Evolutionary conservation across 768 basidiomycete genomes (phyloP), one percentile per base, ranked within the genome.

Genomic region (Agaricus subrufescens): DNA sequence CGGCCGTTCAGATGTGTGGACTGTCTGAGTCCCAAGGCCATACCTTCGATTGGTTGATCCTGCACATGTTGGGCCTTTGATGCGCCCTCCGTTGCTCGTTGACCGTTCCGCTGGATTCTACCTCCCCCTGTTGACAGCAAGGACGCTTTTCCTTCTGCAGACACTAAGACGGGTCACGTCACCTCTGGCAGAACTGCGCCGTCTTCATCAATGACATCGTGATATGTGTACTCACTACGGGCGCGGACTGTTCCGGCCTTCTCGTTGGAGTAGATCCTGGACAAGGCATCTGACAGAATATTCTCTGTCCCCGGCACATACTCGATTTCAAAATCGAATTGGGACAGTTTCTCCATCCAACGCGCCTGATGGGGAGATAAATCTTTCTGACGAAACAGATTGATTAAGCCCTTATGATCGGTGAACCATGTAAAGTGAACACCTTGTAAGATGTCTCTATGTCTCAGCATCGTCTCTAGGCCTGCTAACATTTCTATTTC

Each of bases 401-500:
- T 58, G 0, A 60, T 60, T 1, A 77, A 50, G 0, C 62, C 63
- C 26, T 63, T 63, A 38, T 69, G 69, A 25, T 76, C 73, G 0
- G 69, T 74, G 2, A 65, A 29, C 62, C 69, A 69, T 0, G 45
- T 45, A 37, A 76, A 75, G 0, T 39, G 45, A 0, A 51, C 59
- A 0, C 74, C 75, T 29, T 66, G 67, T 1, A 76, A 42, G 3
- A 72, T 60, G 38, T 71, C 67, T 0, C 59, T 38, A 27, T 69
- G 65, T 0, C 64, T 38, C 4, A 70, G 56, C 68, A 75, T 68
- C 0, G 70, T 66, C 38, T 75, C 72, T 0, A 76, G 60, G 0
- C 70, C 69, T 0, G 70, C 71, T 0, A 76, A 51, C 60, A 76
- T 62, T 34, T 77, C 73, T 6, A 70, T 69, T 50, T 76, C 71